These are phyloP conservation scores for Harringtonia aguacate DNA, from an alignment of 2,329 filamentous ascomycete species.

Conservation along the genomic window DNA sequence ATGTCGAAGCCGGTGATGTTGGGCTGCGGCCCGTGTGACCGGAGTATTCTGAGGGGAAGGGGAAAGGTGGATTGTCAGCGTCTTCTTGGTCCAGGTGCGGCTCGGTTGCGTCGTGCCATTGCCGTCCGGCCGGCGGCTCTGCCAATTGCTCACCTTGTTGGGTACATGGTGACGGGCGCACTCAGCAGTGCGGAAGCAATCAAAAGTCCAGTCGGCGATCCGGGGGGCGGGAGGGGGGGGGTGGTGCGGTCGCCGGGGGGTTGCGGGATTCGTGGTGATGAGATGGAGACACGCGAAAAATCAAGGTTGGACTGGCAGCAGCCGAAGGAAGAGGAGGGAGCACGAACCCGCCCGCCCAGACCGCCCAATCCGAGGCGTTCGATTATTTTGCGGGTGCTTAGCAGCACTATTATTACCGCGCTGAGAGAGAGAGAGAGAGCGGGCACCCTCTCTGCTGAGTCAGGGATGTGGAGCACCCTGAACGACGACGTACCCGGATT, in stretches of 20 bases:
- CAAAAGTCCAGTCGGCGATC: background rate
- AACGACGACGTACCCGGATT: slow-evolving; percentile 4
- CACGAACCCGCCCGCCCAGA: background rate
- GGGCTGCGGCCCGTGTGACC: slow-evolving; percentile 42
- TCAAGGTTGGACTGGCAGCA: too few species aligned
- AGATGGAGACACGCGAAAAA: slow-evolving; percentile 1
- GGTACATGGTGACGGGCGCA: slow-evolving; percentile 19
- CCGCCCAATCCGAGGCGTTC: slow-evolving; percentile 12
- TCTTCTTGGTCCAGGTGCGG: background rate
- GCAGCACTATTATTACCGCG: too few species aligned
- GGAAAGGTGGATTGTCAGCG: background rate
- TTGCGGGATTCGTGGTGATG: background rate
- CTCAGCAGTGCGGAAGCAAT: background rate
- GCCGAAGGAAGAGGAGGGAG: background rate
- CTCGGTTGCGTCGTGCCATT: background rate
- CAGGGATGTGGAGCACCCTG: background rate
- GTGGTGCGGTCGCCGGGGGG: slow-evolving; percentile 1
- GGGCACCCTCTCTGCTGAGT: background rate
- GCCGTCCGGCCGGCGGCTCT: too few species aligned
- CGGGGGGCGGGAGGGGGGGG: background rate
- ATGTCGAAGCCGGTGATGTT: slow-evolving; percentile 92
- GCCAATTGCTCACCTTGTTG: slow-evolving; percentile 24
- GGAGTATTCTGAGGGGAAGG: slow-evolving; percentile 32
- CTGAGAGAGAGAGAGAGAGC: too few species aligned
- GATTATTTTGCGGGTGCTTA: slow-evolving; percentile 1